Evolutionary conservation across 1,139 yeast genomes (phyloP).

Genomic region (Nakaseomyces uthaithaninus): DNA sequence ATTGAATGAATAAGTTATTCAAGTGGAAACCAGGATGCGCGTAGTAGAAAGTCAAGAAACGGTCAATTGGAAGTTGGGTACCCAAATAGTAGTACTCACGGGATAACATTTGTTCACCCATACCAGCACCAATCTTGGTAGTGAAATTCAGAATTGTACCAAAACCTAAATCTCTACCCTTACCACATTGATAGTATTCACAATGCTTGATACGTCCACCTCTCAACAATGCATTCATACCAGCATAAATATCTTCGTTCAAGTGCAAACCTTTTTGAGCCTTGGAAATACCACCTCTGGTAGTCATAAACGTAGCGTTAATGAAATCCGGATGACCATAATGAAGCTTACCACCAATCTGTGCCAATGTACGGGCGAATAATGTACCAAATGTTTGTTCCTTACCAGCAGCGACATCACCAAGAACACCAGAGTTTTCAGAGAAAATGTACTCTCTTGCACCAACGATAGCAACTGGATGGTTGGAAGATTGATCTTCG

Average conservation of each 20-base stretch:
- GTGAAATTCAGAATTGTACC: constrained; percentile 98
- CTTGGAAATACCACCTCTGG: constrained; percentile 99
- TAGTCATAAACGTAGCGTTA: constrained; percentile 87
- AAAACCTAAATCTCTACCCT: constrained; percentile 99
- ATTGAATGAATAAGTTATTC: constrained; percentile 89
- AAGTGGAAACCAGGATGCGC: constrained; percentile 99
- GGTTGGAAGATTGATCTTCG: constrained; percentile 40
- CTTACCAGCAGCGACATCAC: constrained; percentile 99
- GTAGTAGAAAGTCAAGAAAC: constrained; percentile 94
- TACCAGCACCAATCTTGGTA: constrained; percentile 99
- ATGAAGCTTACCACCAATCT: constrained; percentile 97
- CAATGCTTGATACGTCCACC: constrained; percentile 99
- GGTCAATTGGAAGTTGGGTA: constrained; percentile 92
- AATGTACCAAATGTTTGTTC: constrained; percentile 99
- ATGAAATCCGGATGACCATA: constrained; percentile 99
- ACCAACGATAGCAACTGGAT: constrained; percentile 97
- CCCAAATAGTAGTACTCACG: constrained; percentile 97
- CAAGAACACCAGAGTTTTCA: constrained; percentile 96
- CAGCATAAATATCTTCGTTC: constrained; percentile 99
- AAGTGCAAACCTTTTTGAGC: constrained; percentile 97
- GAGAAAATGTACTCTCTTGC: constrained; percentile 99
- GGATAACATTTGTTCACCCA: constrained; percentile 99
- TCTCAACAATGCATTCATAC: constrained; percentile 95
- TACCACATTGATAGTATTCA: constrained; percentile 99
- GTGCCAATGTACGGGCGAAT: constrained; percentile 95